Base-by-base conservation (phyloP, 441 rosid species). In the Eutrema salsugineum region DNA sequence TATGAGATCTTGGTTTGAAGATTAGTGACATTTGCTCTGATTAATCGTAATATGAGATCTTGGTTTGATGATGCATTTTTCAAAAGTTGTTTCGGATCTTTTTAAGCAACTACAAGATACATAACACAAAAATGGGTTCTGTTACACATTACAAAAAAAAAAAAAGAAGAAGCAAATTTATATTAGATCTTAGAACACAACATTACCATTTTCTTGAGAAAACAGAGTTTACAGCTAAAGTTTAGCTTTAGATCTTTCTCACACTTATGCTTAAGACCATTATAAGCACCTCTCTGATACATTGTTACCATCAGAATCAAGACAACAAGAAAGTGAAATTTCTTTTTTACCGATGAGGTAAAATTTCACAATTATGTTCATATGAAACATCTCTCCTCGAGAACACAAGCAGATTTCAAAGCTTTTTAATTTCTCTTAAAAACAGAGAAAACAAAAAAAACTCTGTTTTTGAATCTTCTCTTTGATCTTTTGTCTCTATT, bases 321-420 rank as follows among this genome's bases (percentile, higher is more conserved):
- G 32, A 75, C 64, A 51, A 75, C 68, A 74, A 60, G 54, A 54
- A 74, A 60, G 51, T 54, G 46, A 36, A 22, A 10, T 10, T 11
- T 66, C 9, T 22, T 15, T 71, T 62, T 54, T 5, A 69, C 75
- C 66, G 70, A 62, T 20, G 12, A 55, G 70, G 75, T 54, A 68
- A 75, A 60, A 30, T 35, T 63, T 55, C 71, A 69, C 58, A 64
- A 0, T 11, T 43, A 32, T 66, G 39, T 20, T 50, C 28, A 9
- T 73, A 66, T 39, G 17, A 51, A 19, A 53, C 42, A 43, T 68
- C 20, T 61, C 42, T 62, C 61, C 44, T 11, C 76, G 71, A 77
- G n/a, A 71, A 71, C 72, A 59, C 77, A 20, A 77, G 72, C 80
- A 63, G 42, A 49, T 24, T 62, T 50, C 75, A 68, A 14, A 69